A percentile compares a stretch with the other conserved stretches of the same genome.
Evolutionary conservation across 2,329 filamentous ascomycete species (phyloP).

Genomic region (Xylaria sp.): DNA sequence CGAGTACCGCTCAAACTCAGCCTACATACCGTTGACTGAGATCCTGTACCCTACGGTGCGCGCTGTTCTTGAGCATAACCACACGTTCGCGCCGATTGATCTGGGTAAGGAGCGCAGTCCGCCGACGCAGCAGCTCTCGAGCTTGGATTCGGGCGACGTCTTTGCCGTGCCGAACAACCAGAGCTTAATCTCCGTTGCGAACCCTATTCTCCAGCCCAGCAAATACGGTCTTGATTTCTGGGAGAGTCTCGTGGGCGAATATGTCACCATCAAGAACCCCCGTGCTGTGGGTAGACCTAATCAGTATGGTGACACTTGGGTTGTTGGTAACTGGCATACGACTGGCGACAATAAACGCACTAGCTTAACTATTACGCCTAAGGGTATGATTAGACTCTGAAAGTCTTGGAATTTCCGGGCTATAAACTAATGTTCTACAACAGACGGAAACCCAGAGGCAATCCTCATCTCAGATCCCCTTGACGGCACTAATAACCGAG

Average conservation of each 20-base stretch:
- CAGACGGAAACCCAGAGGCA: constrained; percentile 72
- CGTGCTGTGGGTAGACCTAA: constrained; percentile 66
- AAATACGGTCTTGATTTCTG: constrained; percentile 75
- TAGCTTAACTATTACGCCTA: constrained; percentile 66
- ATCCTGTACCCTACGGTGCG: constrained; percentile 61
- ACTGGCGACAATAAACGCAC: constrained; percentile 67
- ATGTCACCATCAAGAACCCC: constrained; percentile 66
- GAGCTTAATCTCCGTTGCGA: constrained; percentile 60
- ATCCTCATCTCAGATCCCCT: constrained; percentile 69
- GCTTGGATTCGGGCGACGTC: constrained; percentile 68
- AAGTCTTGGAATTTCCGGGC: neutral
- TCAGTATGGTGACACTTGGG: constrained; percentile 71
- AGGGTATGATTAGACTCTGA: constrained; percentile 45
- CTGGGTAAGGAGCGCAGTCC: constrained; percentile 64
- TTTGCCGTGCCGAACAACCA: constrained; percentile 69
- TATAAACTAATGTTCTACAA: neutral
- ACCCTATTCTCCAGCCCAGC: constrained; percentile 65
- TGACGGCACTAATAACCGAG: constrained; percentile 67
- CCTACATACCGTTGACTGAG: constrained; percentile 69
- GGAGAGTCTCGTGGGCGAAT: constrained; percentile 71
- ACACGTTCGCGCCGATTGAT: constrained; percentile 61
- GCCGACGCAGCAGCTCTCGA: constrained; percentile 65
- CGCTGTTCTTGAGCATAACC: constrained; percentile 57
- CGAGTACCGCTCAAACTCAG: constrained; percentile 60
- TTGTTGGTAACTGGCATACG: constrained; percentile 67